These are phyloP conservation scores for Pleurotus ostreatus DNA, from an alignment of 768 basidiomycete species.

Conservation along the genomic window DNA sequence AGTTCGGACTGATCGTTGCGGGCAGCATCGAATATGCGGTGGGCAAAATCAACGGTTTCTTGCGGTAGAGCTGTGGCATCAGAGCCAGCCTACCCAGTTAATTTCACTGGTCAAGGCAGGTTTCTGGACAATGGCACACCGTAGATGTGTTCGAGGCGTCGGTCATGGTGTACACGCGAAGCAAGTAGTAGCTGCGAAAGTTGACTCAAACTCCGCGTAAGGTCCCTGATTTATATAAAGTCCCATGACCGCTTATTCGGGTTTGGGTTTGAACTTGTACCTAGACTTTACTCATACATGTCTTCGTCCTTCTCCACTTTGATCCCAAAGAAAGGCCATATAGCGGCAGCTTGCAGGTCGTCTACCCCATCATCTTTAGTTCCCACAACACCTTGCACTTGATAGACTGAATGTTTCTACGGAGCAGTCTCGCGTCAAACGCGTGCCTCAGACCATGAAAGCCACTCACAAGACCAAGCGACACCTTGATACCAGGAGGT, in stretches of 20 bases:
- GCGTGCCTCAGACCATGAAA: background rate
- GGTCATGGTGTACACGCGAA: background rate
- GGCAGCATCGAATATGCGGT: slow-evolving; percentile 74
- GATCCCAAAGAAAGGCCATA: slow-evolving; percentile 46
- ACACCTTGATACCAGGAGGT: slow-evolving; percentile 55
- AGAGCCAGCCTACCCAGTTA: slow-evolving; percentile 1
- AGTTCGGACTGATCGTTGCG: slow-evolving; percentile 51
- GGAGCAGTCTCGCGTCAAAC: background rate
- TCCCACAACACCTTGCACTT: slow-evolving; percentile 41
- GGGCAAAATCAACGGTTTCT: slow-evolving; percentile 53
- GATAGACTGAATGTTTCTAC: slow-evolving; percentile 41
- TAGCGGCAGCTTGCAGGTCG: slow-evolving; percentile 42
- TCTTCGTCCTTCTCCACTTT: slow-evolving; percentile 33
- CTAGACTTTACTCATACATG: slow-evolving; percentile 17
- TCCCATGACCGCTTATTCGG: too few species aligned
- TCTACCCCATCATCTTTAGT: slow-evolving; percentile 37
- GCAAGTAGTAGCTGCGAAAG: background rate
- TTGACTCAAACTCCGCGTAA: too few species aligned
- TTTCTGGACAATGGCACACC: background rate
- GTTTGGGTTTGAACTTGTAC: background rate
- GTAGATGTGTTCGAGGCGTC: background rate
- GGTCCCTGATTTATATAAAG: too few species aligned
- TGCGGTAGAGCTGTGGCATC: slow-evolving; percentile 22
- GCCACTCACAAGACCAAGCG: slow-evolving; percentile 49
- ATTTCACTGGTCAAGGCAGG: background rate